Percentiles rank a stretch among this genome's conserved stretches.
phyloP scores from a whole-genome alignment of 768 basidiomycete species.

The Paxillus involutus region DNA sequence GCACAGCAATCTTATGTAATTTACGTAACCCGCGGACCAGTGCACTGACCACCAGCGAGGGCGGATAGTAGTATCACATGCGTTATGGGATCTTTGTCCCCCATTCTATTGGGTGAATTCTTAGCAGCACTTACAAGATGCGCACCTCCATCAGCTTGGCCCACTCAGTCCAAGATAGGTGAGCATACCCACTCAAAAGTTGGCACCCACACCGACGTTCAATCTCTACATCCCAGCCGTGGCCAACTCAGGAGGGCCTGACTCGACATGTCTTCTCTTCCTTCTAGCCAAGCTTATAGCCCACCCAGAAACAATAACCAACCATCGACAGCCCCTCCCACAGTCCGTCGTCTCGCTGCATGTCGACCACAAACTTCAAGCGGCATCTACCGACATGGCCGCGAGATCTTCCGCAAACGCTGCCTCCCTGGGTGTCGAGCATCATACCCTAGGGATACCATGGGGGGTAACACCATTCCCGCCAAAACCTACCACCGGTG shows the following conservation, averaged over 20 bases:
- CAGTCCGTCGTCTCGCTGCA: conserved; percentile 53
- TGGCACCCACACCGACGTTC: not conserved
- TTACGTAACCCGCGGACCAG: no score
- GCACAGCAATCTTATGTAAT: no score
- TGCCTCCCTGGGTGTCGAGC: conserved; percentile 40
- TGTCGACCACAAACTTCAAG: conserved; percentile 71
- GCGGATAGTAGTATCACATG: no score
- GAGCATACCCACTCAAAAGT: conserved; percentile 3
- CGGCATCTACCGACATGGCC: conserved; percentile 57
- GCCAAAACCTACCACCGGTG: conserved; percentile 36
- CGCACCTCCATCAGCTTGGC: conserved; percentile 52
- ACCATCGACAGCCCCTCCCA: conserved; percentile 15
- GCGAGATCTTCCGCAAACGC: conserved; percentile 45
- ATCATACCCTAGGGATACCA: conserved; percentile 46
- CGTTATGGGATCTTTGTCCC: conserved; percentile 2
- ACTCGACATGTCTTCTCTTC: conserved; percentile 78
- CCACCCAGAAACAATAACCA: conserved; percentile 11
- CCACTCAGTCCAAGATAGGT: conserved; percentile 41
- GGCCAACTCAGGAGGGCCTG: conserved; percentile 80
- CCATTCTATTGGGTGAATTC: conserved; percentile 53
- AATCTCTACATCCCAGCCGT: conserved; percentile 44
- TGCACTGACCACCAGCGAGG: no score
- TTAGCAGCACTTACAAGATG: conserved; percentile 43
- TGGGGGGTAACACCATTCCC: conserved; percentile 63
- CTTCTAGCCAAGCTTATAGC: conserved; percentile 51